Conservation (phyloP, 2,329 filamentous ascomycete species). For the Calonectria henricotiae region DNA sequence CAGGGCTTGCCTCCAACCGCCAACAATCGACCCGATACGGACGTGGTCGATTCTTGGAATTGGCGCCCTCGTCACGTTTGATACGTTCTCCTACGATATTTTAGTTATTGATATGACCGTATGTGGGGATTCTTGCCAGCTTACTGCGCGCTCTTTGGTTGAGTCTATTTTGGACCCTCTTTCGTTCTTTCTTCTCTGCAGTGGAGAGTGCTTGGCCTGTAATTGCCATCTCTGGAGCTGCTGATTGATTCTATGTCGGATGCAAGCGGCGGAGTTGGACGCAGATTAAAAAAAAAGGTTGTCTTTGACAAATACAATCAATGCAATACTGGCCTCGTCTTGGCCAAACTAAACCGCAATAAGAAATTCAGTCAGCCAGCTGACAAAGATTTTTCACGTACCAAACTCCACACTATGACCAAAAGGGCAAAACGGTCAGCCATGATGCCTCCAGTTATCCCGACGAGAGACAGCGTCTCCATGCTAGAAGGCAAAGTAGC, state of each 20-base stretch:
- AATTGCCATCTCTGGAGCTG: neutral
- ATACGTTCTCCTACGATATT: constrained; percentile 29
- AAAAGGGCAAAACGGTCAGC: constrained; percentile 41
- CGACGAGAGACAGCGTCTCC: neutral
- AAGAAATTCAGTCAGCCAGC: constrained; percentile 39
- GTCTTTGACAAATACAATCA: no score
- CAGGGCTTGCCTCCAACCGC: constrained; percentile 16
- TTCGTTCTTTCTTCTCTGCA: constrained; percentile 33
- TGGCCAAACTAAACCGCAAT: neutral
- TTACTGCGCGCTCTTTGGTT: constrained; percentile 45
- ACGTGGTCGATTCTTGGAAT: neutral
- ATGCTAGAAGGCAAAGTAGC: no score
- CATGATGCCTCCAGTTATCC: constrained; percentile 19
- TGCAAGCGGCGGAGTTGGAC: neutral
- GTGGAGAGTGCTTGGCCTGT: neutral
- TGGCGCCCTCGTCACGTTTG: neutral
- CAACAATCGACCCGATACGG: constrained; percentile 40
- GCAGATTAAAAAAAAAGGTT: neutral
- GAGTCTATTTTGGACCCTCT: constrained; percentile 39
- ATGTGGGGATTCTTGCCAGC: neutral
- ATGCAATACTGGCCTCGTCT: no score
- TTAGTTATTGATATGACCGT: neutral
- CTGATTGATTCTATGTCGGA: neutral
- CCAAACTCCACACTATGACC: constrained; percentile 34
- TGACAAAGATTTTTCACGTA: constrained; percentile 17